Percentiles rank a stretch among this genome's conserved stretches.
phyloP scores from a whole-genome alignment of 2,329 filamentous ascomycete species.

The Hymenotorrendiella dingleyae region DNA sequence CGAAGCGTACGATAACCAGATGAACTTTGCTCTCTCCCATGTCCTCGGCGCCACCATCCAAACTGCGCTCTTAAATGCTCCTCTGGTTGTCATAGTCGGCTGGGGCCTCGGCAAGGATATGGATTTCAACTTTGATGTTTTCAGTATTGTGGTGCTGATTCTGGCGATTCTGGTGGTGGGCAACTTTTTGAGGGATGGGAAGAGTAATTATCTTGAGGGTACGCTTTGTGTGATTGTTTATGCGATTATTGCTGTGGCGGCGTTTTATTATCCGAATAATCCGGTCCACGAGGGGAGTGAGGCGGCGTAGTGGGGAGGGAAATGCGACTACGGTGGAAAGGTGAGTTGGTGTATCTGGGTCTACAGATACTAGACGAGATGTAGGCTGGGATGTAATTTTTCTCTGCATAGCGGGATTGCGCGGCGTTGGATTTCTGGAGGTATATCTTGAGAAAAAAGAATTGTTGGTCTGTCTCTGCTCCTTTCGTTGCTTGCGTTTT shows the following conservation, averaged over 20 bases:
- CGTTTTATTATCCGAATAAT: conserved; percentile 54
- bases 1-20: conserved; percentile 77
- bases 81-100: conserved; percentile 74
- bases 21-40: conserved; percentile 80
- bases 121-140: conserved; percentile 79
- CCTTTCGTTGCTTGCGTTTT: no score
- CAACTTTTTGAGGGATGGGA: conserved; percentile 79
- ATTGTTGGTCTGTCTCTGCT: no score
- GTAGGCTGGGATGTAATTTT: no score
- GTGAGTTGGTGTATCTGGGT: no score
- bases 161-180: conserved; percentile 82
- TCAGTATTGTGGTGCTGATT: conserved; percentile 76
- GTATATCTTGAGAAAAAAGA: no score
- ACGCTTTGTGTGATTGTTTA: conserved; percentile 70
- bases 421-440: no score
- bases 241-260: conserved; percentile 52
- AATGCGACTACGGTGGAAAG: no score
- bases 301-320: no score
- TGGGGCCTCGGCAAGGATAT: conserved; percentile 70
- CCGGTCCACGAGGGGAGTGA: not conserved
- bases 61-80: conserved; percentile 82
- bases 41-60: conserved; percentile 84
- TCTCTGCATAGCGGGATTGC: no score
- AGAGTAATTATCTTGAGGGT: conserved; percentile 87
- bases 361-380: no score